Conservation (phyloP, 352 stramenopile species). For the Pythium folliculosum region DNA sequence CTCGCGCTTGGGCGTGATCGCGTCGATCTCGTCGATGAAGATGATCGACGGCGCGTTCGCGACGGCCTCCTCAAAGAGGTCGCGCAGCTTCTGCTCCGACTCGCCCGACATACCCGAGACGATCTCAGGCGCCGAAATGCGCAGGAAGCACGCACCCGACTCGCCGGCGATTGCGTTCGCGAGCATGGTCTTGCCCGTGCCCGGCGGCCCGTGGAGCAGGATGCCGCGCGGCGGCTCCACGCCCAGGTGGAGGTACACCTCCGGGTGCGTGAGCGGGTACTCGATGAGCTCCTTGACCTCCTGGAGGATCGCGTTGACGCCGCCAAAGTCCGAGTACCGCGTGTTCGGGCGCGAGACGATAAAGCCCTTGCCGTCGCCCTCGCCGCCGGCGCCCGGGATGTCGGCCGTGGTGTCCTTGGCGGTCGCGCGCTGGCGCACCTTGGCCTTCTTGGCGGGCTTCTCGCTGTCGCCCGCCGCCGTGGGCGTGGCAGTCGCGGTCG, state of each 20-base stretch:
- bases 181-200: constrained; percentile 94
- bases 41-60: constrained; percentile 95
- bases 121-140: constrained; percentile 90
- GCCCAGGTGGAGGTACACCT: constrained; percentile 92
- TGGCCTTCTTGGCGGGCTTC: constrained; percentile 69
- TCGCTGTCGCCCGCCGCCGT: constrained; percentile 23
- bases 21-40: constrained; percentile 98
- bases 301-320: constrained; percentile 86
- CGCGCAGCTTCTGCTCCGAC: constrained; percentile 85
- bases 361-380: constrained; percentile 53
- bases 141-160: constrained; percentile 88
- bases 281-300: constrained; percentile 94
- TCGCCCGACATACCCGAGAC: constrained; percentile 94
- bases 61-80: constrained; percentile 96
- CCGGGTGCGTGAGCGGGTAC: constrained; percentile 93
- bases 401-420: constrained; percentile 4
- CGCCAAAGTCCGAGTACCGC: constrained; percentile 88
- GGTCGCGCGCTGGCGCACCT: constrained; percentile 49
- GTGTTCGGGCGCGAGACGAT: constrained; percentile 75
- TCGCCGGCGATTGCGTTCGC: constrained; percentile 93
- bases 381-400: constrained; percentile 3
- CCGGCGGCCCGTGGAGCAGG: constrained; percentile 90
- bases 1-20: constrained; percentile 95
- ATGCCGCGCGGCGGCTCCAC: constrained; percentile 92
- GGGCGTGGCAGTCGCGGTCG: constrained; percentile 17